These are phyloP conservation scores for Citrus unshiu DNA, from an alignment of 345 rosid species.

Conservation along the genomic window DNA sequence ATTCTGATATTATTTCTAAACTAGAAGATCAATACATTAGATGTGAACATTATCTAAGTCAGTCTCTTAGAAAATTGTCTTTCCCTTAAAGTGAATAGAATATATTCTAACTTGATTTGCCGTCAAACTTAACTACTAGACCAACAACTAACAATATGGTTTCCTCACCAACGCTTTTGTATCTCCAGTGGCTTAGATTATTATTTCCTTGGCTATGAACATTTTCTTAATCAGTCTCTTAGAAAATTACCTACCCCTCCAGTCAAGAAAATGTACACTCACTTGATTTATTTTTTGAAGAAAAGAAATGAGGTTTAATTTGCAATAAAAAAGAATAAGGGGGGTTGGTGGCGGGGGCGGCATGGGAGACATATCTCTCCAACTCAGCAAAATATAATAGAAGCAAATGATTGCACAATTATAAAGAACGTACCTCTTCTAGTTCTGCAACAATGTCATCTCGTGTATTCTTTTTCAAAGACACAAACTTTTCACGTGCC, in stretches of 20 bases:
- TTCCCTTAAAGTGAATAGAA: not conserved
- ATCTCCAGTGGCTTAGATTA: not conserved
- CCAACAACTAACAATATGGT: not conserved
- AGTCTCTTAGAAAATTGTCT: not conserved
- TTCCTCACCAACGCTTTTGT: not conserved
- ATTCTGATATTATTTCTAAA: not conserved
- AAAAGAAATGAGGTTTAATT: no score
- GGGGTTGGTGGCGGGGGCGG: no score
- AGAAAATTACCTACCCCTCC: not conserved
- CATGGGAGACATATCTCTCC: not conserved
- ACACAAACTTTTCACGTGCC: conserved; percentile 88
- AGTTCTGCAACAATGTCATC: conserved; percentile 71
- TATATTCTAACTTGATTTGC: not conserved
- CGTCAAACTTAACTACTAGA: not conserved
- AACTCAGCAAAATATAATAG: conserved; percentile 3
- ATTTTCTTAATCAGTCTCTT: not conserved
- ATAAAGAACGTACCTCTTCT: conserved; percentile 61
- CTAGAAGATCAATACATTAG: not conserved
- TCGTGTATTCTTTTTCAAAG: conserved; percentile 73
- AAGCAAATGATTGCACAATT: not conserved
- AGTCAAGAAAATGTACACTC: not conserved
- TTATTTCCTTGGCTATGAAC: not conserved
- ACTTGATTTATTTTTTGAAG: not conserved
- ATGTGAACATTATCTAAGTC: not conserved
- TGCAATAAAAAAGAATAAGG: not conserved